These are phyloP conservation scores for Scheffersomyces parashehatae DNA, from an alignment of 1,139 yeast species.

Conservation along the genomic window DNA sequence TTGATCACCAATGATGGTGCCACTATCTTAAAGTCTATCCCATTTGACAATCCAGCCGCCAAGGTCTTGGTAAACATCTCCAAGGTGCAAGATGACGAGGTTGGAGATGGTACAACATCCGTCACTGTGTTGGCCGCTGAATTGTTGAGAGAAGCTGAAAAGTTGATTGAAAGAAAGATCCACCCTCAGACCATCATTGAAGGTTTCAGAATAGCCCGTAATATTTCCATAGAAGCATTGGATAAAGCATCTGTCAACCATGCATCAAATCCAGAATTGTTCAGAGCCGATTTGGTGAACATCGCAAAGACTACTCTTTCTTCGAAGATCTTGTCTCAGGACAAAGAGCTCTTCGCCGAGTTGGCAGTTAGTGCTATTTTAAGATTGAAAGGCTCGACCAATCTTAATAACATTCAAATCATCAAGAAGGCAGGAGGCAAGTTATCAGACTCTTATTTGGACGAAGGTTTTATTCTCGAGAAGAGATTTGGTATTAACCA, in stretches of 20 bases:
- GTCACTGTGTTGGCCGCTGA: slow-evolving; percentile 91
- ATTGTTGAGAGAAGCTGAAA: slow-evolving; percentile 91
- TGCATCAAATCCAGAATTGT: slow-evolving; percentile 58
- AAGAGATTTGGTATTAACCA: slow-evolving; percentile 94
- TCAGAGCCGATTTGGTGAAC: slow-evolving; percentile 75
- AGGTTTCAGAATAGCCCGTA: slow-evolving; percentile 88
- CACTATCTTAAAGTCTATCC: slow-evolving; percentile 89
- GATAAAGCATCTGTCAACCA: slow-evolving; percentile 78
- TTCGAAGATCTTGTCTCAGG: slow-evolving; percentile 92
- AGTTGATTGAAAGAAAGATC: slow-evolving; percentile 84
- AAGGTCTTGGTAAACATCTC: slow-evolving; percentile 94
- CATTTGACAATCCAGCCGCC: slow-evolving; percentile 97
- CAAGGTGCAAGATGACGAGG: slow-evolving; percentile 97
- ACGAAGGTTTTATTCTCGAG: slow-evolving; percentile 91
- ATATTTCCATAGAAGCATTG: slow-evolving; percentile 79
- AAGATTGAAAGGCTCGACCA: slow-evolving; percentile 91
- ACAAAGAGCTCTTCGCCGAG: slow-evolving; percentile 82
- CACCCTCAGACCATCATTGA: slow-evolving; percentile 98
- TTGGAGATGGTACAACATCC: slow-evolving; percentile 99
- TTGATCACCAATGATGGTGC: slow-evolving; percentile 98
- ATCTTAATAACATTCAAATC: slow-evolving; percentile 90
- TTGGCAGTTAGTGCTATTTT: slow-evolving; percentile 94
- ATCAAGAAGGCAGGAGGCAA: slow-evolving; percentile 94
- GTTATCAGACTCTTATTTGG: slow-evolving; percentile 86
- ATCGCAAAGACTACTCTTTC: slow-evolving; percentile 94